Conservation (phyloP, 1,284 basidiomycete species). For the Cutaneotrichosporon cutaneum region DNA sequence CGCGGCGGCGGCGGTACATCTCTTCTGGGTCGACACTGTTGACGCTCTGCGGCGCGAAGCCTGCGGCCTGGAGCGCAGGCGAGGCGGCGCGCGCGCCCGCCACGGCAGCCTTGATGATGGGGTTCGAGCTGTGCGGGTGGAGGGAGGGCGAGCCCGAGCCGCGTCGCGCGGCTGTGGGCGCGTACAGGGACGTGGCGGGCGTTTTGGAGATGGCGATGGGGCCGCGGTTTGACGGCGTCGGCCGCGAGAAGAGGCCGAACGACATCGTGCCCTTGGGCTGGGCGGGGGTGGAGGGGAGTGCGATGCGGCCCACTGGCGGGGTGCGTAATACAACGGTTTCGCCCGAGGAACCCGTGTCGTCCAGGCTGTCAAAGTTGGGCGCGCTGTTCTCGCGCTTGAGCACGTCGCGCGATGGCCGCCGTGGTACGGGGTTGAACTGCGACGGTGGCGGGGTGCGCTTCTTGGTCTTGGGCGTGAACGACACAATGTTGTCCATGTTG, state of each 20-base stretch:
- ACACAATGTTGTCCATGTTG: conserved; percentile 55
- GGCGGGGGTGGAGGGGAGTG: conserved; percentile 14
- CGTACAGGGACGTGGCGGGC: conserved; percentile 21
- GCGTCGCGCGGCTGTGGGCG: conserved; percentile 1
- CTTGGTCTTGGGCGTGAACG: conserved; percentile 51
- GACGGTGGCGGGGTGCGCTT: conserved; percentile 54
- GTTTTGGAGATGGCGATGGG: conserved; percentile 4
- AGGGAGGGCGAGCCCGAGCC: conserved; percentile 11
- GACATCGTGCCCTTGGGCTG: conserved; percentile 35
- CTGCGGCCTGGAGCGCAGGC: conserved; percentile 43
- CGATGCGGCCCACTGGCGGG: conserved; percentile 25
- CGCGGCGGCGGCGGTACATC: conserved; percentile 69
- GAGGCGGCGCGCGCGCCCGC: conserved; percentile 40
- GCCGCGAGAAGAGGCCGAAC: conserved; percentile 43
- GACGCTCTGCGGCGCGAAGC: conserved; percentile 56
- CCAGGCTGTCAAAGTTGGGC: conserved; percentile 44
- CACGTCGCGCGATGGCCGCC: conserved; percentile 42
- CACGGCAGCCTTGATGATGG: conserved; percentile 42
- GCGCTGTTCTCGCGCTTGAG: conserved; percentile 40
- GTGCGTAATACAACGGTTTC: conserved; percentile 27
- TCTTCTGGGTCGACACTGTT: conserved; percentile 70
- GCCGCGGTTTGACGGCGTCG: neutral
- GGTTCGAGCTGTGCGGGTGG: conserved; percentile 18
- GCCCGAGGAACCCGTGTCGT: conserved; percentile 42
- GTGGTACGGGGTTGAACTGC: conserved; percentile 41